Conservation (phyloP, 768 basidiomycete genomes). For the Suillus hirtellus region DNA sequence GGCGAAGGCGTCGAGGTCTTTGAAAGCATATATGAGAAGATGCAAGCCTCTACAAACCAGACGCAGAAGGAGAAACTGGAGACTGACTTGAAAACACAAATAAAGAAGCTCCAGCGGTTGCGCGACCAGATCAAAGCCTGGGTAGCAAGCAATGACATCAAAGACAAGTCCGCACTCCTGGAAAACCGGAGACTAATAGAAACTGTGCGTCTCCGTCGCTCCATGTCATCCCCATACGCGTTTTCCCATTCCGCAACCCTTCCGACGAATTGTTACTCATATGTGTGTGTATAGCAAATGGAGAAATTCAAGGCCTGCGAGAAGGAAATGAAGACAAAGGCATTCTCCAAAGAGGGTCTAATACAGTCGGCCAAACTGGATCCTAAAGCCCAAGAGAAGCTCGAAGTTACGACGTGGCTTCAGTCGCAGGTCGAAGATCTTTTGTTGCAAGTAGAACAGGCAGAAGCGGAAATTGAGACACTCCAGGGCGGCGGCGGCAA, state of each 20-base stretch:
- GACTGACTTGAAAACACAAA: conserved; percentile 94
- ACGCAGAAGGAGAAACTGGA: conserved; percentile 99
- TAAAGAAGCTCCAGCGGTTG: conserved; percentile 88
- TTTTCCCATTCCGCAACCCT: conserved; percentile 17
- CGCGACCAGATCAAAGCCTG: conserved; percentile 93
- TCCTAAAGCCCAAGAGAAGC: conserved; percentile 96
- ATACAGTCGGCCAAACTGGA: conserved; percentile 93
- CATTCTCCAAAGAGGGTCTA: conserved; percentile 97
- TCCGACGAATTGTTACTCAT: conserved; percentile 11
- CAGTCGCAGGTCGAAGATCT: conserved; percentile 89
- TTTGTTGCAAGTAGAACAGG: conserved; percentile 86
- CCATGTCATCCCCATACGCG: not conserved
- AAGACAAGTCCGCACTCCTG: conserved; percentile 91
- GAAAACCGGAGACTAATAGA: conserved; percentile 97
- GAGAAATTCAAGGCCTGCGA: conserved; percentile 99
- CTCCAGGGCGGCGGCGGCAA: conserved; percentile 72
- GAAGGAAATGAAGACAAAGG: conserved; percentile 99
- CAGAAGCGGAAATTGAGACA: conserved; percentile 93
- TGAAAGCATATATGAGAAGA: conserved; percentile 96
- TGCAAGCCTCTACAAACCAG: conserved; percentile 93
- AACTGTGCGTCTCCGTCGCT: conserved; percentile 61
- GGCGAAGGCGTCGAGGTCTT: conserved; percentile 93
- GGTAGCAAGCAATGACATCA: conserved; percentile 97
- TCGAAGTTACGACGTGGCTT: conserved; percentile 86
- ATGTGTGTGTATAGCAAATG: conserved; percentile 81